phyloP scores from a whole-genome alignment of 164 flowering plant species.

The Umbilicus rupestris region DNA sequence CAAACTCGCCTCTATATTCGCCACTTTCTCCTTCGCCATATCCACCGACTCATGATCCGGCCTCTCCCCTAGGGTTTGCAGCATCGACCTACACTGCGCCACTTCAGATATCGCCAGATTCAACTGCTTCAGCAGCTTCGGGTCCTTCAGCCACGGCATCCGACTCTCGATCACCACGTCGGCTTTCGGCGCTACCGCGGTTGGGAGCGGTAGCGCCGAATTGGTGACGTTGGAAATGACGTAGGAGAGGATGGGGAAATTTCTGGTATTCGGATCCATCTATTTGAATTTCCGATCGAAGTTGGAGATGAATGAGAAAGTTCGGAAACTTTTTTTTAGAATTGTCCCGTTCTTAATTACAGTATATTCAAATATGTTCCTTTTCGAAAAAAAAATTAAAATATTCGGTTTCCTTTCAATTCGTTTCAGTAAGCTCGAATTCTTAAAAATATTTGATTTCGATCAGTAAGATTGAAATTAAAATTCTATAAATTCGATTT shows the following conservation, averaged over 20 bases:
- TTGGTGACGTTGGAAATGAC: conserved; percentile 13
- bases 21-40: conserved; percentile 5
- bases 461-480: no score
- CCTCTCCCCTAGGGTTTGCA: conserved; percentile 11
- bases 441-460: no score
- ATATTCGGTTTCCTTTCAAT: no score
- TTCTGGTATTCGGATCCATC: conserved; percentile 13
- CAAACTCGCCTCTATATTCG: conserved; percentile 6
- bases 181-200: background rate
- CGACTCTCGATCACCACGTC: background rate
- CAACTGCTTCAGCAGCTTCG: conserved; percentile 6
- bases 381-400: no score
- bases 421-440: no score
- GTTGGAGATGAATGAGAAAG: no score
- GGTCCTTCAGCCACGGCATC: conserved; percentile 13
- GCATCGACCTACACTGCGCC: conserved; percentile 11
- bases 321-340: no score
- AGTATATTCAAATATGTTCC: no score
- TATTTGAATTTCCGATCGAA: background rate
- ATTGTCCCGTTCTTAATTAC: no score
- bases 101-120: conserved; percentile 8
- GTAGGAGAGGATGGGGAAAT: conserved; percentile 12
- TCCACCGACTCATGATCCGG: conserved; percentile 13
- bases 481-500: no score
- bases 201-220: background rate